Percentiles rank a stretch among this genome's conserved stretches.
These are phyloP conservation scores for Termitomyces sp. DNA, from an alignment of 768 basidiomycete genomes.

Conservation along the genomic window DNA sequence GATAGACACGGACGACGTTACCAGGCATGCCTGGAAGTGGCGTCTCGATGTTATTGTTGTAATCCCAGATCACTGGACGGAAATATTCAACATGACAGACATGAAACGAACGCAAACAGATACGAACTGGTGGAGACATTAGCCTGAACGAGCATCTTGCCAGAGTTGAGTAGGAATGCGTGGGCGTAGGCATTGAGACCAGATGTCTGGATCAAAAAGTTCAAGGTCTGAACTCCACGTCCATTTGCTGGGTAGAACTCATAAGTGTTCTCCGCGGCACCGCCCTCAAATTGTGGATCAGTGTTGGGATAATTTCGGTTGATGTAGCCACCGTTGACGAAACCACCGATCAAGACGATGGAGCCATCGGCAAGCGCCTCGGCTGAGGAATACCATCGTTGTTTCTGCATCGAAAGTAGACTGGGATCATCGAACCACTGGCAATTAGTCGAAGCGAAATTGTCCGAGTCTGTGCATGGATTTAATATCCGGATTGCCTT, in stretches of 20 bases:
- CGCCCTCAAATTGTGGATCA: slow-evolving; percentile 59
- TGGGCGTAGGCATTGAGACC: slow-evolving; percentile 78
- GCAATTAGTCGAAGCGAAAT: slow-evolving; percentile 47
- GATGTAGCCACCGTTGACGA: slow-evolving; percentile 72
- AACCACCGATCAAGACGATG: slow-evolving; percentile 77
- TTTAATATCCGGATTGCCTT: slow-evolving; percentile 78
- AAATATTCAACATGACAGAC: not conserved
- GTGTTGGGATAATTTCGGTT: slow-evolving; percentile 71
- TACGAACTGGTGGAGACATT: slow-evolving; percentile 70
- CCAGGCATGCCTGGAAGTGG: slow-evolving; percentile 69
- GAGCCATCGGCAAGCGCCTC: slow-evolving; percentile 74
- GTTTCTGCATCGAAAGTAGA: slow-evolving; percentile 58
- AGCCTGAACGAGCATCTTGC: slow-evolving; percentile 78
- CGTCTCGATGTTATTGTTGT: slow-evolving; percentile 50
- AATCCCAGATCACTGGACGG: slow-evolving; percentile 42
- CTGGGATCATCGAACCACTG: slow-evolving; percentile 70
- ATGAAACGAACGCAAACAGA: not conserved
- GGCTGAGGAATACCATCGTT: slow-evolving; percentile 76
- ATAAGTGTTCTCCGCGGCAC: slow-evolving; percentile 77
- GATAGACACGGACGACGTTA: slow-evolving; percentile 76
- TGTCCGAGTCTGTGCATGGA: slow-evolving; percentile 52
- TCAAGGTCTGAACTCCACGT: slow-evolving; percentile 43
- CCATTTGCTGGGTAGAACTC: slow-evolving; percentile 76
- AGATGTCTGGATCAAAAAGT: slow-evolving; percentile 67
- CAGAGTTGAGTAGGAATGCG: slow-evolving; percentile 69